Base-by-base conservation (phyloP, 2,329 filamentous ascomycete genomes). In the Plectosphaerella plurivora region DNA sequence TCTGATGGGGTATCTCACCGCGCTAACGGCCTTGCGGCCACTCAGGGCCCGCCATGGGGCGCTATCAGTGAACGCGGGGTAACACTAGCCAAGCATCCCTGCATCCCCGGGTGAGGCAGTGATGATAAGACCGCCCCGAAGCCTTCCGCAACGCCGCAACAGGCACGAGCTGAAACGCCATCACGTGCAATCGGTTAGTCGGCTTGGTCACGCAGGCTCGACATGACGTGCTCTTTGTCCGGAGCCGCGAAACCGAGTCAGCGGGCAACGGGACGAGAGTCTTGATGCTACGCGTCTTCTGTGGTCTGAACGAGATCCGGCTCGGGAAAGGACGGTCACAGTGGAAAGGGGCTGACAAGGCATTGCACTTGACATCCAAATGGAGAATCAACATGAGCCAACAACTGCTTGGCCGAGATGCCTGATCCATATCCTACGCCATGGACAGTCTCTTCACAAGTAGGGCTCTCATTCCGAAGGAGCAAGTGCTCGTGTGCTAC, bases 401-500 rank as follows among this genome's bases (percentile, higher is more conserved):
- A 10, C 41, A 12, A 44, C 41, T 16, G 16, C 3, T 20, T 5
- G 9, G 18, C 5, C 41, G 7, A 5, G n/a, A 22, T 44, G 41
- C 16, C 41, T 20, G 11, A 35, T 49, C 10, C 47, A 49, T 18
- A 49, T 49, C 16, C n/a, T 49, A 5, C 47, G 47, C 16, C 47
- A 49, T 33, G 47, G 47, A 9, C 47, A 49, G 35, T 39, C 47
- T 3, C 47, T 49, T 28, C 47, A 49, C 36, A 49, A 49, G 45
- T 47, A 47, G 25, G 33, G 33, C 24, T 4, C 12, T 46, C 22
- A 33, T 28, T 16, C 7, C 33, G 18, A 36, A 24, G 10, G 28
- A 33, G 28, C 22, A 15, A 37, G 15, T 20, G 5, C 36, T 25
- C 18, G 28, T 7, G 20, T n/a, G 20, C 8, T 20, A 15, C 24